A percentile compares a stretch with the other conserved stretches of the same genome.
Conservation (phyloP, 2,329 filamentous ascomycete species). For the Beauveria sp. region DNA sequence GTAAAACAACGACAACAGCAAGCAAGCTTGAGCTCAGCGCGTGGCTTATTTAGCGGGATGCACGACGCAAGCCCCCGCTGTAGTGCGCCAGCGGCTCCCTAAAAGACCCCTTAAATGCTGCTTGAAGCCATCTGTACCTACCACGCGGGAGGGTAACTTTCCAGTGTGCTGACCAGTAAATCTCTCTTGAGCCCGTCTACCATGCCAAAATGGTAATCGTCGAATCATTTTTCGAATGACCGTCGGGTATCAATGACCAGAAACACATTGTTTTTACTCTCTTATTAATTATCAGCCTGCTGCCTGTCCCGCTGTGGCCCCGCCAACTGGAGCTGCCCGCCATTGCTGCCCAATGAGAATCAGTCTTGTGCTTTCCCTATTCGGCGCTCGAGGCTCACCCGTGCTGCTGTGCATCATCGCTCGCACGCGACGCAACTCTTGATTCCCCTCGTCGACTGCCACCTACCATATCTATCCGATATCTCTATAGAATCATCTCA, state of each 20-base stretch:
- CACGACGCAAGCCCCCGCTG: background rate
- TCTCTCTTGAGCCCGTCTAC: no score
- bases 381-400: constrained; percentile 1
- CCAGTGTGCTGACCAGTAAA: no score
- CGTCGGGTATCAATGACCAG: no score
- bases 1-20: background rate
- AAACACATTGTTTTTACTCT: no score
- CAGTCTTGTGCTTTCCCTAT: background rate
- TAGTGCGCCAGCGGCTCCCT: no score
- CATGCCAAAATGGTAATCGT: no score
- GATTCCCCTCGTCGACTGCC: constrained; percentile 1
- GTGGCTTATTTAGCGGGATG: background rate
- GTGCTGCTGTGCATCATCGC: constrained; percentile 1
- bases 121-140: no score
- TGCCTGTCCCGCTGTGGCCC: background rate
- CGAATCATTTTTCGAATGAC: no score
- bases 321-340: background rate
- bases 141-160: no score
- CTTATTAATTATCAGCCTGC: no score
- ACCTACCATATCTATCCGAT: background rate
- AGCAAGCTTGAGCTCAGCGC: background rate
- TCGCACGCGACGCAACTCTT: background rate
- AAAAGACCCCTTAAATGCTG: no score
- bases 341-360: background rate
- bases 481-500: background rate